Evolutionary conservation across 2,329 filamentous ascomycete species (phyloP).

Genomic region (Tolypocladium ovalisporum): DNA sequence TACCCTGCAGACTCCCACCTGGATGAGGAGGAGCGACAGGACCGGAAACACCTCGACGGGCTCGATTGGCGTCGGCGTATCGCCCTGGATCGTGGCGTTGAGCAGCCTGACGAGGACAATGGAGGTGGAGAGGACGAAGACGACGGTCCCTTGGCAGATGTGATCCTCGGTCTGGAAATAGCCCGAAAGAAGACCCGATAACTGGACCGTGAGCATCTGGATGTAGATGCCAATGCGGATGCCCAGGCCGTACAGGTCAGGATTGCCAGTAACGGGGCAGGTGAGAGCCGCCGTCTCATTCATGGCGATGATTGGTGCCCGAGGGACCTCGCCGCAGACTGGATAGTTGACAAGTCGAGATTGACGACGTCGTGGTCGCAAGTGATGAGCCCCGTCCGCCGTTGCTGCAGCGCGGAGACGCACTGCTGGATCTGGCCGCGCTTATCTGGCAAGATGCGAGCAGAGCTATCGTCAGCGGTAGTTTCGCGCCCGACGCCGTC

Average conservation of each 20-base stretch:
- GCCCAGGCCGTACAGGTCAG: slow-evolving; percentile 16
- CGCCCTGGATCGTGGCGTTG: background rate
- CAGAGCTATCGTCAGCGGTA: background rate
- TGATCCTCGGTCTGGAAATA: slow-evolving; percentile 9
- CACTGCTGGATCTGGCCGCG: background rate
- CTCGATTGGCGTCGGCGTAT: slow-evolving; percentile 2
- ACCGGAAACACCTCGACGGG: slow-evolving; percentile 13
- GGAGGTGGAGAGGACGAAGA: slow-evolving; percentile 11
- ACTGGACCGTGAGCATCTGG: slow-evolving; percentile 13
- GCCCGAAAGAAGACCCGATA: slow-evolving; percentile 10
- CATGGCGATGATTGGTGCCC: background rate
- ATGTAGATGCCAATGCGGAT: slow-evolving; percentile 17
- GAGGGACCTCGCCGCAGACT: background rate
- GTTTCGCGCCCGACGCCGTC: background rate
- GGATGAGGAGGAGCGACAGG: slow-evolving; percentile 10
- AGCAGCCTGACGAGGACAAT: slow-evolving; percentile 10
- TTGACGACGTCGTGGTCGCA: too few relatives aligned
- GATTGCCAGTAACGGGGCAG: slow-evolving; percentile 11
- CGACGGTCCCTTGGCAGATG: slow-evolving; percentile 11
- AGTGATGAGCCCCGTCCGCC: background rate
- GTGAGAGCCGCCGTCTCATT: background rate
- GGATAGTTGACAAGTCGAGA: background rate
- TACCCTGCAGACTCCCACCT: slow-evolving; percentile 9
- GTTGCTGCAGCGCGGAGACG: background rate
- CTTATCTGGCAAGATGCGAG: background rate